Evolutionary conservation across 352 stramenopile species (phyloP).

Genomic region (Blastocystis sp.): DNA sequence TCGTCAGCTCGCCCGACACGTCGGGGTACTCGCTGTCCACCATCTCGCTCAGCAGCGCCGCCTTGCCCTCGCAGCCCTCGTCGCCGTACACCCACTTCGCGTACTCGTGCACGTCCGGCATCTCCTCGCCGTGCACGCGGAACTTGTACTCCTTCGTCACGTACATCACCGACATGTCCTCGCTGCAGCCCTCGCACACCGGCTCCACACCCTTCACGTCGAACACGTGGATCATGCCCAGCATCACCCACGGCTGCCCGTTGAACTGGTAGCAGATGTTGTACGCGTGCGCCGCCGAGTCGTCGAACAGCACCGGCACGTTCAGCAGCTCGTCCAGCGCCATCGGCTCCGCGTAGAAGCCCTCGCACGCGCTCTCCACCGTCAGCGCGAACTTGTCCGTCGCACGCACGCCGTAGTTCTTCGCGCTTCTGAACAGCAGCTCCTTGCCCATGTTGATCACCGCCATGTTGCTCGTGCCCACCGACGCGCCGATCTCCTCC

Average conservation of each 20-base stretch:
- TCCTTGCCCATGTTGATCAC: constrained; percentile 25
- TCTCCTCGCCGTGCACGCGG: constrained; percentile 1
- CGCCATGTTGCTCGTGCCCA: constrained; percentile 1
- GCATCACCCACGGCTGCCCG: constrained; percentile 3
- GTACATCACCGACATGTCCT: constrained; percentile 50
- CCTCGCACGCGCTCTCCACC: background rate
- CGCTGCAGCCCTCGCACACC: constrained; percentile 16
- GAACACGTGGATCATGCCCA: constrained; percentile 33
- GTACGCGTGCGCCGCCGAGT: background rate
- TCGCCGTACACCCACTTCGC: constrained; percentile 68
- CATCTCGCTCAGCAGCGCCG: constrained; percentile 20
- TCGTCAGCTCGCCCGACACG: constrained; percentile 22
- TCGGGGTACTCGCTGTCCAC: background rate
- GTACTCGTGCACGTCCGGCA: constrained; percentile 22
- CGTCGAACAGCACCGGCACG: constrained; percentile 29
- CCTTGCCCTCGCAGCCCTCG: constrained; percentile 46
- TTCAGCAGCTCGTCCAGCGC: background rate
- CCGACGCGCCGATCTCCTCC: constrained; percentile 17
- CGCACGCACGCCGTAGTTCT: constrained; percentile 38
- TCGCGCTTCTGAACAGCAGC: constrained; percentile 24
- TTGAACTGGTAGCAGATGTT: constrained; percentile 66
- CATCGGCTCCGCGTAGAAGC: background rate
- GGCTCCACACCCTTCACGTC: constrained; percentile 14
- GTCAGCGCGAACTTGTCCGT: constrained; percentile 30
- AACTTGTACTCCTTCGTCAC: constrained; percentile 41